Percentiles rank a stretch among this genome's conserved stretches.
phyloP scores from a whole-genome alignment of 306 rosid species.

The Castanea sativa region DNA sequence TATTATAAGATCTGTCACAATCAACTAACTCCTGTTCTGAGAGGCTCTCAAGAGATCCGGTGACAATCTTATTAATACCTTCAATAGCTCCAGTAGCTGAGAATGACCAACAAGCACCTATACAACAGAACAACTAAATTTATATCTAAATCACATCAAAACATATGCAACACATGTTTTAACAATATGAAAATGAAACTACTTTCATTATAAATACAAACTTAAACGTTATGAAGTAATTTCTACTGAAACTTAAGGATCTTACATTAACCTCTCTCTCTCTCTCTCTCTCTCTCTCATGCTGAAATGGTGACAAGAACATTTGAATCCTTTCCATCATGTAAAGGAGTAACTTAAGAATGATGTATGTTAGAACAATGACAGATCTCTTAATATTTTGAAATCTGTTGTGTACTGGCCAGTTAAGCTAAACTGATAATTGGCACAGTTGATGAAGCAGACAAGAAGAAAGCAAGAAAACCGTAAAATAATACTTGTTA shows the following conservation, averaged over 20 bases:
- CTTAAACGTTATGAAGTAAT: neutral
- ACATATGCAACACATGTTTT: neutral
- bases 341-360: neutral
- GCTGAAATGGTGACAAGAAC: neutral
- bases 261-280: neutral
- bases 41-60: constrained; percentile 81
- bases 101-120: constrained; percentile 97
- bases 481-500: neutral
- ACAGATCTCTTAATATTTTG: neutral
- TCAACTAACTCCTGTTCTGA: constrained; percentile 92
- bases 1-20: constrained; percentile 64
- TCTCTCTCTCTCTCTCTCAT: neutral
- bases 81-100: constrained; percentile 93
- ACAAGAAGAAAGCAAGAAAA: neutral
- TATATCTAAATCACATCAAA: constrained; percentile 6
- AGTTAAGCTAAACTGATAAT: neutral
- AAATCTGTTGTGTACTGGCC: neutral
- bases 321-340: neutral
- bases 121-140: constrained; percentile 11
- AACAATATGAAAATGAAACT: neutral
- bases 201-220: neutral
- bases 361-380: neutral
- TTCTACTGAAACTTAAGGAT: neutral
- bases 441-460: neutral
- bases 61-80: constrained; percentile 83